phyloP scores from a whole-genome alignment of 495 filamentous ascomycete species.

The Niebla homalea region DNA sequence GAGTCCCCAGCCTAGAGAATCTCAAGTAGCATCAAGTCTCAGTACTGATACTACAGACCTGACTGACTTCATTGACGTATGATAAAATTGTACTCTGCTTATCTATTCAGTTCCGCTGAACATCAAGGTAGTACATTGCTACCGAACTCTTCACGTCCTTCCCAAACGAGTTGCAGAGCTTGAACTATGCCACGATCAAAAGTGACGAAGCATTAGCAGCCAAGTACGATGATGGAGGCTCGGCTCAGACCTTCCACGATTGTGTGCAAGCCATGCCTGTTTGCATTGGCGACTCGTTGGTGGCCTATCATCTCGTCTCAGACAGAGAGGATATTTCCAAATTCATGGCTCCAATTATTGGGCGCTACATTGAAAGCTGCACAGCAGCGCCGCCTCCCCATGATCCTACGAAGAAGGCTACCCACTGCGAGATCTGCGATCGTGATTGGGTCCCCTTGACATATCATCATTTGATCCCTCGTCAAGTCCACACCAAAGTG shows the following conservation, averaged over 20 bases:
- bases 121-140: slow-evolving; percentile 49
- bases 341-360: slow-evolving; percentile 49
- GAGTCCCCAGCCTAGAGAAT: slow-evolving; percentile 22
- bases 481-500: slow-evolving; percentile 62
- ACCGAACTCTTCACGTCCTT: slow-evolving; percentile 52
- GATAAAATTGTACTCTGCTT: neutral
- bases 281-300: slow-evolving; percentile 44
- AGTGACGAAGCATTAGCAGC: slow-evolving; percentile 32
- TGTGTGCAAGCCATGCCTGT: slow-evolving; percentile 35
- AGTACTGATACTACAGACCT: slow-evolving; percentile 48
- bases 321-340: slow-evolving; percentile 29
- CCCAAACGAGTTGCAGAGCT: slow-evolving; percentile 42
- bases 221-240: slow-evolving; percentile 36
- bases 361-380: slow-evolving; percentile 41
- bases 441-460: slow-evolving; percentile 63
- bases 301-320: slow-evolving; percentile 45
- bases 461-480: slow-evolving; percentile 78
- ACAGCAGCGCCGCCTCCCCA: slow-evolving; percentile 44
- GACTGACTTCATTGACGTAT: slow-evolving; percentile 57
- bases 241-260: slow-evolving; percentile 27
- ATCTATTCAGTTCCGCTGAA: neutral
- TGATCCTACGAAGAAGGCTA: slow-evolving; percentile 31
- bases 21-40: slow-evolving; percentile 14
- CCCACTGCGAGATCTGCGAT: slow-evolving; percentile 70
- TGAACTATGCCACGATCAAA: slow-evolving; percentile 44